A percentile compares a stretch with the other conserved stretches of the same genome.
Evolutionary conservation across 2,329 filamentous ascomycete genomes (phyloP).

Genomic region (Clonostachys solani): DNA sequence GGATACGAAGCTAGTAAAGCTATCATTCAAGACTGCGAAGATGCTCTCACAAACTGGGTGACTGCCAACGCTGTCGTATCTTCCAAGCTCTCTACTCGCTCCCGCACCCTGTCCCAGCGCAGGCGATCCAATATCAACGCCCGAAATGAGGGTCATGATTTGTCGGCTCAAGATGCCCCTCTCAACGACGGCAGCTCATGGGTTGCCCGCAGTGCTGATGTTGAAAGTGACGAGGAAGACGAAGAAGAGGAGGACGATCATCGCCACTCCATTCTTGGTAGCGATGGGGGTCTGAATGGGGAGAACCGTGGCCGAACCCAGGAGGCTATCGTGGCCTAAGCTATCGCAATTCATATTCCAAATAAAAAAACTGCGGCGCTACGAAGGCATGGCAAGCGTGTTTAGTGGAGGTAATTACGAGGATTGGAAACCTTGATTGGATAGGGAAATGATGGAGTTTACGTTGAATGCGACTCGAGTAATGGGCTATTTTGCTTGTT

Average conservation of each 20-base stretch:
- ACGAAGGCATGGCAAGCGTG: too few relatives aligned
- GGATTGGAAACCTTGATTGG: too few relatives aligned
- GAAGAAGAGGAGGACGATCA: conserved; percentile 58
- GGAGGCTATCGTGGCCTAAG: conserved; percentile 42
- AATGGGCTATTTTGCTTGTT: too few relatives aligned
- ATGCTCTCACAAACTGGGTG: conserved; percentile 96
- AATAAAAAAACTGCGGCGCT: too few relatives aligned
- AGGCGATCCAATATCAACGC: conserved; percentile 68
- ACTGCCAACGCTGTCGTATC: conserved; percentile 82
- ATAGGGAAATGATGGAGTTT: background rate
- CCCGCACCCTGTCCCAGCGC: conserved; percentile 83
- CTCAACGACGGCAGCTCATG: conserved; percentile 78
- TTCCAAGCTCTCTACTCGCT: conserved; percentile 80
- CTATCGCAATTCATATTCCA: background rate
- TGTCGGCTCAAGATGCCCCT: conserved; percentile 77
- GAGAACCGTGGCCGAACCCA: conserved; percentile 53
- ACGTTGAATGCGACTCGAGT: background rate
- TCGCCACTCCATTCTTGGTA: conserved; percentile 43
- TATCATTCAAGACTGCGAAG: conserved; percentile 99
- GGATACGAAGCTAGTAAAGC: conserved; percentile 98
- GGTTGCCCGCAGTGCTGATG: conserved; percentile 68
- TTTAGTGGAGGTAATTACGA: too few relatives aligned
- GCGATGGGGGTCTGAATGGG: conserved; percentile 47
- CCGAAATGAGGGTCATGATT: conserved; percentile 72
- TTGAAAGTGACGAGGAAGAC: conserved; percentile 62